Percentiles rank a stretch among this genome's conserved stretches.
Conservation (phyloP, 495 filamentous ascomycete species). For the Haplographium delicatum region DNA sequence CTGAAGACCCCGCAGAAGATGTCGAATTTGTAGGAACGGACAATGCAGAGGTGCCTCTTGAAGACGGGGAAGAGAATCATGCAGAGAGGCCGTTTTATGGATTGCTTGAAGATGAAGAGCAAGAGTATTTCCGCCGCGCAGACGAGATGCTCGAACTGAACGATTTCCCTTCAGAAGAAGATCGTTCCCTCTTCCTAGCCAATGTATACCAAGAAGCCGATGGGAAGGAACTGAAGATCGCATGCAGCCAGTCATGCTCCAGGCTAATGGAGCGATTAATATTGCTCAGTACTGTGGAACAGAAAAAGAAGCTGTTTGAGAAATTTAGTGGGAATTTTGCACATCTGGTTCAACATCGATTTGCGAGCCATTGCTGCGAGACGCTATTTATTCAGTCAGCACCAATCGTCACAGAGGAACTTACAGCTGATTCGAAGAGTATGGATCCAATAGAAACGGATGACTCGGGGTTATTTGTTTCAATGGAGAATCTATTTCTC, state of each 20-base stretch:
- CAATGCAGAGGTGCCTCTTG: conserved; percentile 19
- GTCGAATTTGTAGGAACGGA: conserved; percentile 16
- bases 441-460: conserved; percentile 12
- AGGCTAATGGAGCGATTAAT: conserved; percentile 89
- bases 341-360: conserved; percentile 85
- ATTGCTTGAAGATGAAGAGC: conserved; percentile 81
- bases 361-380: conserved; percentile 95
- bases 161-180: conserved; percentile 72
- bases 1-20: conserved; percentile 14
- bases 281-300: conserved; percentile 66
- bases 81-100: conserved; percentile 66
- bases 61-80: conserved; percentile 32
- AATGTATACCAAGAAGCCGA: conserved; percentile 82
- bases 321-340: conserved; percentile 87
- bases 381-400: conserved; percentile 81
- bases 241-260: conserved; percentile 91
- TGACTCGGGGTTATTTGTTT: conserved; percentile 34
- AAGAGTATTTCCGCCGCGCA: conserved; percentile 88
- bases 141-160: conserved; percentile 85
- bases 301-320: conserved; percentile 79
- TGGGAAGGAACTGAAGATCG: conserved; percentile 93
- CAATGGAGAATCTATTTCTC: conserved; percentile 83
- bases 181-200: conserved; percentile 71
- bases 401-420: conserved; percentile 66
- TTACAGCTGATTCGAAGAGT: conserved; percentile 41